A percentile compares a stretch with the other conserved stretches of the same genome.
Evolutionary conservation across 176 grass and related monocot genomes (phyloP).

Genomic region (Zoysia japonica): DNA sequence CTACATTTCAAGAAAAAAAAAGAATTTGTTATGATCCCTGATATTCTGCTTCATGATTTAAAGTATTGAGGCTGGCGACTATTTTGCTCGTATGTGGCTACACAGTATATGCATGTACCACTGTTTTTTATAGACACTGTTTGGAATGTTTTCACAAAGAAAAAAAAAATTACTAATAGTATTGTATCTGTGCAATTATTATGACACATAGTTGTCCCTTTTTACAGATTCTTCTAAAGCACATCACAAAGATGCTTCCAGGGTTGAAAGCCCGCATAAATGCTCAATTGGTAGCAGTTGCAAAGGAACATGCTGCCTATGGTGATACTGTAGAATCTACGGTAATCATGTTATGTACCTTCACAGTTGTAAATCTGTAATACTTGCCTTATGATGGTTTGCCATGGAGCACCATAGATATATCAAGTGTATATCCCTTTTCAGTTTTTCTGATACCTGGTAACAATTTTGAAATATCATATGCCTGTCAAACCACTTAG

Average conservation of each 20-base stretch:
- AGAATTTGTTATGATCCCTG: neutral
- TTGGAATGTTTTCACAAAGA: conserved; percentile 22
- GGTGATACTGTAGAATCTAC: conserved; percentile 83
- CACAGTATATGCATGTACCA: neutral
- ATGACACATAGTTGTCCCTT: neutral
- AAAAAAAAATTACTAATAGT: conserved; percentile 18
- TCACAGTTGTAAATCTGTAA: conserved; percentile 11
- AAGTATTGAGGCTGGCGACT: neutral
- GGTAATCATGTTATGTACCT: conserved; percentile 48
- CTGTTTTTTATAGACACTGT: neutral
- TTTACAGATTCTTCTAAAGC: conserved; percentile 84
- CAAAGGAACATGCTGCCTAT: conserved; percentile 85
- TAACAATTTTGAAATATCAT: neutral
- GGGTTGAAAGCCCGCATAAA: conserved; percentile 84
- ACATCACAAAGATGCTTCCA: conserved; percentile 88
- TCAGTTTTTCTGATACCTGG: conserved; percentile 19
- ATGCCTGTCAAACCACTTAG: neutral
- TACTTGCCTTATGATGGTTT: conserved; percentile 28
- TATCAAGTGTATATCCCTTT: neutral
- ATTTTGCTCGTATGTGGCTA: neutral
- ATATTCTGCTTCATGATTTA: neutral
- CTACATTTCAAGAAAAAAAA: no score
- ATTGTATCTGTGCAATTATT: conserved; percentile 28
- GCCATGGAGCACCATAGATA: conserved; percentile 1
- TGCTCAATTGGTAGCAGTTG: conserved; percentile 73